These are phyloP conservation scores for Chromera velia DNA, from an alignment of 73 alveolate species.

Conservation along the genomic window DNA sequence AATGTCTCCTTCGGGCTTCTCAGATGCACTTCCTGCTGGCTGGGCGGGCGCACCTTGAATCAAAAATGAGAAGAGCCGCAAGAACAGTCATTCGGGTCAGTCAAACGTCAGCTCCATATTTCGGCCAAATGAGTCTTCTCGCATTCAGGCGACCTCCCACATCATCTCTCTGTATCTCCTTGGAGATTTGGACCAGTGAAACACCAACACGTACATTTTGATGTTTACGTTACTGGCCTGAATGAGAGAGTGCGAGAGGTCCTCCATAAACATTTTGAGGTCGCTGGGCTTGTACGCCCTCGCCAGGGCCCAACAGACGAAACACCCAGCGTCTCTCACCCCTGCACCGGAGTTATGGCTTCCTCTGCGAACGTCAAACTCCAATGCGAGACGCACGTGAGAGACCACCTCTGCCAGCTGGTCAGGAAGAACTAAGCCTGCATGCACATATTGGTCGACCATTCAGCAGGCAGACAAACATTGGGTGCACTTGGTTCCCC, in stretches of 20 bases:
- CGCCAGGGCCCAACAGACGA: slow-evolving; percentile 92
- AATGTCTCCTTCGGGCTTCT: no score
- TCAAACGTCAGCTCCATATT: no score
- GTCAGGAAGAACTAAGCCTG: slow-evolving; percentile 81
- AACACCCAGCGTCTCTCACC: slow-evolving; percentile 97
- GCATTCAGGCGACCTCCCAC: no score
- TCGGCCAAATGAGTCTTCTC: no score
- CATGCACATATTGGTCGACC: no score
- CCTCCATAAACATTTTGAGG: slow-evolving; percentile 21
- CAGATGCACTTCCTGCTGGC: background rate
- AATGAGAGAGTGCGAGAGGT: background rate
- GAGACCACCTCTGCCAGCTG: slow-evolving; percentile 72
- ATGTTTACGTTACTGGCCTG: slow-evolving; percentile 45
- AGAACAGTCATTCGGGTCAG: no score
- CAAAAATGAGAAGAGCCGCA: no score
- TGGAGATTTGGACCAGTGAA: slow-evolving; percentile 62
- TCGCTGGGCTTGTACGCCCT: slow-evolving; percentile 84
- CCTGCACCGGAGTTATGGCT: slow-evolving; percentile 82
- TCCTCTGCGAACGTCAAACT: slow-evolving; percentile 49
- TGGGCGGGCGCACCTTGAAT: no score
- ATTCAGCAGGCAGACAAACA: no score
- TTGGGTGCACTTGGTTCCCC: no score
- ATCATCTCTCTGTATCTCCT: no score
- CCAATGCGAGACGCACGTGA: slow-evolving; percentile 36
- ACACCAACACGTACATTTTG: slow-evolving; percentile 69